phyloP scores from a whole-genome alignment of 2,329 filamentous ascomycete genomes.

The Fusarium sp. region DNA sequence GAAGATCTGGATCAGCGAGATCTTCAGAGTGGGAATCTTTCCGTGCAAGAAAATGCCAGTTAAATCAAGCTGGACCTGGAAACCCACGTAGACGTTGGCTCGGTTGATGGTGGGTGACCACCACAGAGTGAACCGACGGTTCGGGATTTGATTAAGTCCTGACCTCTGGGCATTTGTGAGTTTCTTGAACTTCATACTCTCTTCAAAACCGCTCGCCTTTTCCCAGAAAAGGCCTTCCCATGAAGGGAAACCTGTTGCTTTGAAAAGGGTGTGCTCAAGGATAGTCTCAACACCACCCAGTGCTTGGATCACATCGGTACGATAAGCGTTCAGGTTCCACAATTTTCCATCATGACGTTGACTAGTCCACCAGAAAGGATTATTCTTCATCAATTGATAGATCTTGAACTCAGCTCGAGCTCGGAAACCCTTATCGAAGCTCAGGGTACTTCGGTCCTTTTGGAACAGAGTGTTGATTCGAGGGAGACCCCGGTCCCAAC shows the following conservation, averaged over 20 bases:
- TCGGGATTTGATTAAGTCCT: constrained; percentile 97
- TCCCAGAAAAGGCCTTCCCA: constrained; percentile 99
- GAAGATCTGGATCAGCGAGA: constrained; percentile 99
- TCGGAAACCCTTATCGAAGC: constrained; percentile 98
- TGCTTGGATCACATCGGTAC: constrained; percentile 96
- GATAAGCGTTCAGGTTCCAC: constrained; percentile 96
- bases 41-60: constrained; percentile 99
- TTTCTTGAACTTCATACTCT: constrained; percentile 96
- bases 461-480: constrained; percentile 99
- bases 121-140: constrained; percentile 98
- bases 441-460: constrained; percentile 95
- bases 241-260: constrained; percentile 93
- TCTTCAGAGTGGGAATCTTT: constrained; percentile 98
- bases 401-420: constrained; percentile 96
- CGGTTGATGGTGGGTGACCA: constrained; percentile 95
- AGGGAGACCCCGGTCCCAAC: constrained; percentile 96
- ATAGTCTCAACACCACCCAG: constrained; percentile 98
- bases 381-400: constrained; percentile 98
- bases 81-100: constrained; percentile 98
- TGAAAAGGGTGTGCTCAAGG: constrained; percentile 95
- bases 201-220: constrained; percentile 55
- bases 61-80: constrained; percentile 97
- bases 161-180: constrained; percentile 96
- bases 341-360: constrained; percentile 96
- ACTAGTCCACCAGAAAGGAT: constrained; percentile 99